Evolutionary conservation across 257 asterid genomes (phyloP), one percentile per base, ranked within the genome.

Genomic region (Solanum chilense): DNA sequence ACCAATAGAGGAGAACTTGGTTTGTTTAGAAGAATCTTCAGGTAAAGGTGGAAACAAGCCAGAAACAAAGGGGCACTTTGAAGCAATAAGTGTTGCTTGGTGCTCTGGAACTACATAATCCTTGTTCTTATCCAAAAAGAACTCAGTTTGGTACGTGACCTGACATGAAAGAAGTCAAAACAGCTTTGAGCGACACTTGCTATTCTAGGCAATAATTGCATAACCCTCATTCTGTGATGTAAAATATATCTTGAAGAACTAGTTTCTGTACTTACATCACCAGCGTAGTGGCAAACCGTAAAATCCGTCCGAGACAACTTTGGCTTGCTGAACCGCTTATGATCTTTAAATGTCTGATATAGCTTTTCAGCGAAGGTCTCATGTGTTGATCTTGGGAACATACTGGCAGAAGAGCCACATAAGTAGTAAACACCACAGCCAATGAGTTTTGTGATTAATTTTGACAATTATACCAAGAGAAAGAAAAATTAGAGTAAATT

Each of bases 351-450:
- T 39, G 95, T 96, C 91, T 95, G 98, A 89, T 94, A 96, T 81
- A 96, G 91, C 93, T 96, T 96, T 88, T 96, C 92, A 12, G 95
- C 93, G 87, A 96, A 96, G 83, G 98, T 95, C 87, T 95, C 98
- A 85, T 96, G 92, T 29, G 99, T 96, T 88, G 99, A 96, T 95
- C 96, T 93, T 64, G 99, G 99, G 91, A 96, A 96, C 99, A 96
- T 96, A 86, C 99, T 96, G 90, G 86, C 90, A 85, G 58, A 88
- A 82, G 66, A 87, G 69, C 73, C 42, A 81, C 29, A 31, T 66
- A 75, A 77, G 58, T 23, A 66, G 78, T 25, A 85, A 86, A 69
- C 73, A 45, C 66, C 39, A 41, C 82, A 71, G 14, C 41, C 49
- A 52, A 71, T 47, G 35, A 29, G 18, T 20, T 12, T 16, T n/a